Percentiles rank a stretch among this genome's conserved stretches.
Conservation (phyloP, 257 asterid genomes). For the Gardenia jasminoides region DNA sequence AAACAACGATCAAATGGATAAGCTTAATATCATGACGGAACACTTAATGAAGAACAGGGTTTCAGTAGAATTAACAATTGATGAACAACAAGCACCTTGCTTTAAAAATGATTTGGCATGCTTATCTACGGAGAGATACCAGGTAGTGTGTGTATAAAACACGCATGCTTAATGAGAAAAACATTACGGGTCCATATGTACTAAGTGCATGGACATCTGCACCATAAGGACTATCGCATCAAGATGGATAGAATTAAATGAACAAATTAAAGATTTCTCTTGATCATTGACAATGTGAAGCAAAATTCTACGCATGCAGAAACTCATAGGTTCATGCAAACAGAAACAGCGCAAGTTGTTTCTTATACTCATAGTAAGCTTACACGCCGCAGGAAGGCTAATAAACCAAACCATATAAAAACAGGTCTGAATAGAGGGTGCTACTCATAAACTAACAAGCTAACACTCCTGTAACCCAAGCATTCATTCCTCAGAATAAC, state of each 20-base stretch:
- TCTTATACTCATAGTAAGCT: no score
- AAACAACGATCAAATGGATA: not conserved
- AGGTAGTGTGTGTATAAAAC: not conserved
- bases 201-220: not conserved
- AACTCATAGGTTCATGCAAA: not conserved
- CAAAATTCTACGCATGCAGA: not conserved
- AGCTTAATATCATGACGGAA: not conserved
- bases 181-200: not conserved
- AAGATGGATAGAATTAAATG: not conserved
- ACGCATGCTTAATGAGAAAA: not conserved
- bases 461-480: not conserved
- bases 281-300: not conserved
- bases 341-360: not conserved
- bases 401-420: not conserved
- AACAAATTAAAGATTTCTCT: not conserved
- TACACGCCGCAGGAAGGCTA: not conserved
- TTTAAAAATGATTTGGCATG: not conserved
- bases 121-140: not conserved
- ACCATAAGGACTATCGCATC: not conserved
- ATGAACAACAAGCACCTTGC: not conserved
- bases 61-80: not conserved
- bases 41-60: not conserved
- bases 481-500: not conserved
- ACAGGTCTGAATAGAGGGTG: not conserved
- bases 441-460: no score